Base-by-base conservation (phyloP, 176 grass and related monocot species). In the Eragrostis nindensis region DNA sequence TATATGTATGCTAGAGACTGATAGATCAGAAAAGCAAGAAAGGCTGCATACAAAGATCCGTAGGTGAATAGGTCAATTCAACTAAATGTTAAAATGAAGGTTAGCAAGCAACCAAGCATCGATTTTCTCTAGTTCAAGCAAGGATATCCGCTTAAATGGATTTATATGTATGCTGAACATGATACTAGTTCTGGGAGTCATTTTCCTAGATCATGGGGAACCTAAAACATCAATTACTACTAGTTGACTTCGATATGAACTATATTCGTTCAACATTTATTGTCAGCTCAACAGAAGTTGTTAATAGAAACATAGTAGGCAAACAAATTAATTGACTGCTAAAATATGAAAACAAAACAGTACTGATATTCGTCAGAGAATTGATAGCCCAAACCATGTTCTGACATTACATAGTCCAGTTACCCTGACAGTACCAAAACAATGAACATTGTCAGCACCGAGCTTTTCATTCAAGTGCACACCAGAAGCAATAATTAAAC, bases 171-270 rank as follows among this genome's bases (percentile, higher is more conserved):
- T n/a, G 43, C 16, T 14, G 46, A 70, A 62, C 15, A 21, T 22
- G n/a, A 52, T 52, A 71, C 24, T 27, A 55, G 7, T 53, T 74
- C 22, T 30, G 18, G 53, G 13, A 24, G 29, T 36, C 30, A 75
- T 44, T 73, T 22, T 68, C 60, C 61, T 55, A 55, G 9, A 55
- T 70, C 43, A 47, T 71, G 14, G 44, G 61, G 61, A 85, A 71
- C 66, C 44, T 57, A 13, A 61, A 70, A 62, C 21, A 48, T 7
- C 52, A 69, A 11, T 22, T 13, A 60, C 19, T 26, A 56, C 21
- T 55, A 36, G 63, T 69, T 56, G 26, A 71, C 29, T 55, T 67
- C 4, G 55, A 48, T 25, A 65, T 43, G 50, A 53, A 84, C 43
- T 42, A 21, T 45, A n/a, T 12, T 46, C 64, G 57, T 47, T n/a